Conservation (phyloP, 2,329 filamentous ascomycete genomes). For the Monosporascus sp. region DNA sequence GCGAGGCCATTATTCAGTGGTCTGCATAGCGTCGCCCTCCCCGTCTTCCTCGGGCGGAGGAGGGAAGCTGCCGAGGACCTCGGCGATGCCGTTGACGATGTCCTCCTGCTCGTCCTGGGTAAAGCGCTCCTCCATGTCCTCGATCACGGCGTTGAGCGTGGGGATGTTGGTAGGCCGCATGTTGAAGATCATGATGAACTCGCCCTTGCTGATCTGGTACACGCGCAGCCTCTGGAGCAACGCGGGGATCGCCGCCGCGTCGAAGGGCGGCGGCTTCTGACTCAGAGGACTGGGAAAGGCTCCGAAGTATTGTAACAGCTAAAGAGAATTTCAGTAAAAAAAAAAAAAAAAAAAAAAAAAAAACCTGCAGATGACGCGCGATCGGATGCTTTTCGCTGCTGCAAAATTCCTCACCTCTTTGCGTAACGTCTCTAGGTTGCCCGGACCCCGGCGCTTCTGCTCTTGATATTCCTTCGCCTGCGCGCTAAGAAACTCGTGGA, state of each 20-base stretch:
- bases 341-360: no score
- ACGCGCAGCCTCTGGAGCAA: constrained; percentile 51
- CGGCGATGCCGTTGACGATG: constrained; percentile 50
- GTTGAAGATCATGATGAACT: constrained; percentile 64
- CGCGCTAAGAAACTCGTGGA: constrained; percentile 58
- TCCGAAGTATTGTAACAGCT: constrained; percentile 58
- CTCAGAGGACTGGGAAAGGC: constrained; percentile 50
- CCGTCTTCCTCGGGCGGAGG: constrained; percentile 27
- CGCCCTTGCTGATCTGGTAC: constrained; percentile 61
- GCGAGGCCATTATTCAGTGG: constrained; percentile 10
- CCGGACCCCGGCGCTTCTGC: constrained; percentile 45
- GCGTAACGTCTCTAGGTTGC: constrained; percentile 55
- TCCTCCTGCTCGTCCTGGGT: constrained; percentile 51
- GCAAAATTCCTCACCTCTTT: constrained; percentile 48
- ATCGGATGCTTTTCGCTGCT: no score
- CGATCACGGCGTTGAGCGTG: constrained; percentile 57
- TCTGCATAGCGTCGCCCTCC: constrained; percentile 33
- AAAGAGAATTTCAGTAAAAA: neutral
- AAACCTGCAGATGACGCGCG: no score
- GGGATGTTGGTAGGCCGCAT: constrained; percentile 52
- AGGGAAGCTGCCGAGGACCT: constrained; percentile 51
- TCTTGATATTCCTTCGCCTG: constrained; percentile 48
- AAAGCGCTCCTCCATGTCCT: constrained; percentile 60
- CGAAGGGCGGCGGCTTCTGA: constrained; percentile 49
- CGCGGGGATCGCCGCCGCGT: constrained; percentile 41